These are phyloP conservation scores for Collybia nuda DNA, from an alignment of 768 basidiomycete species.

Conservation along the genomic window DNA sequence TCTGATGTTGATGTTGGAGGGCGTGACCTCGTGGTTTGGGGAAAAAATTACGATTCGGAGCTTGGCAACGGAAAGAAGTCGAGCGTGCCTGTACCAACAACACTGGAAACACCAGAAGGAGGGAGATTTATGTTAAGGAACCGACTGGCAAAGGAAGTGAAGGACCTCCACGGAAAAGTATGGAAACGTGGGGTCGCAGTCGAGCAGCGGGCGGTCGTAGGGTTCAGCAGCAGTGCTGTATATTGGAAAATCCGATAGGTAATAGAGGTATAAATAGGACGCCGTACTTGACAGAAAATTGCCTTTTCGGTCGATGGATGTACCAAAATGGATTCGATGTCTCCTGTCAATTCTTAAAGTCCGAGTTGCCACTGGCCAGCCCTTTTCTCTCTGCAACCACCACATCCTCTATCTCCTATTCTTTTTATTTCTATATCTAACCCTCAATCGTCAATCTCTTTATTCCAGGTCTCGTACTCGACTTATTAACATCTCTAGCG, in stretches of 20 bases:
- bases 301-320: too few species aligned
- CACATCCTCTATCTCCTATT: background rate
- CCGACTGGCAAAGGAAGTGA: constrained; percentile 50
- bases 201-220: constrained; percentile 62
- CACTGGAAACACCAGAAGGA: constrained; percentile 50
- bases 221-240: constrained; percentile 62
- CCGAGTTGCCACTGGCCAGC: background rate
- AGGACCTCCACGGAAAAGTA: constrained; percentile 56
- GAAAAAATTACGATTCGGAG: constrained; percentile 71
- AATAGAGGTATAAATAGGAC: background rate
- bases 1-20: constrained; percentile 50
- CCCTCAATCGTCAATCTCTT: background rate
- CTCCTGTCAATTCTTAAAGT: too few species aligned
- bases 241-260: constrained; percentile 61
- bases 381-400: background rate
- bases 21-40: constrained; percentile 73
- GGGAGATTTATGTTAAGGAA: constrained; percentile 59
- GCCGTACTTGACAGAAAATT: too few species aligned
- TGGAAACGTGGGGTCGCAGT: constrained; percentile 63
- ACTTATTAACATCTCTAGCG: too few species aligned
- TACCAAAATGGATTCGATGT: too few species aligned
- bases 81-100: constrained; percentile 53
- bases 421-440: background rate
- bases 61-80: constrained; percentile 73
- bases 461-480: background rate